Conservation (phyloP, 192 early-diverging fungal species). For the Podila verticillata region DNA sequence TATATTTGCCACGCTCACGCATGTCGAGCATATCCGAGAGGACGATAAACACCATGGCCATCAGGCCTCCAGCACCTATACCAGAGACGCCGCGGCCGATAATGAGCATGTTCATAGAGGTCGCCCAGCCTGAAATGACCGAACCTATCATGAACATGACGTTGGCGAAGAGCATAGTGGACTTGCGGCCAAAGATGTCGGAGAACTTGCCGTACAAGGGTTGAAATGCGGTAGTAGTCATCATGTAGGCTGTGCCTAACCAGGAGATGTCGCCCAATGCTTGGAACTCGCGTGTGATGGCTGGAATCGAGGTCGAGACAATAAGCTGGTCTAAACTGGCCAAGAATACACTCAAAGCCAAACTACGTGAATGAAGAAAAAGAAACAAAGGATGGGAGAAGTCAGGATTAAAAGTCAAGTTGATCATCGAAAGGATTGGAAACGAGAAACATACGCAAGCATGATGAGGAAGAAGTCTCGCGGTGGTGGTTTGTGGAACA, state of each 20-base stretch:
- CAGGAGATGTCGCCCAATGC: constrained; percentile 58
- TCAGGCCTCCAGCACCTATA: constrained; percentile 70
- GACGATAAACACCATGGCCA: constrained; percentile 70
- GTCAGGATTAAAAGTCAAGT: background rate
- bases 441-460: background rate
- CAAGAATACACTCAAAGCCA: constrained; percentile 59
- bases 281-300: constrained; percentile 72
- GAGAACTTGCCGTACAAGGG: constrained; percentile 65
- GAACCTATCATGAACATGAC: constrained; percentile 72
- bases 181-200: constrained; percentile 83
- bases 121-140: constrained; percentile 67
- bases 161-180: constrained; percentile 66
- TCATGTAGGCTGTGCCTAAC: constrained; percentile 76
- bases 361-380: constrained; percentile 13
- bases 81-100: constrained; percentile 75
- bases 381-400: too few species aligned
- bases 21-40: constrained; percentile 70
- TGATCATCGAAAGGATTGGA: background rate
- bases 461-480: too few species aligned
- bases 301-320: constrained; percentile 69
- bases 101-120: constrained; percentile 67
- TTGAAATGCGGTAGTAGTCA: constrained; percentile 72
- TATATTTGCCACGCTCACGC: constrained; percentile 74
- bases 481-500: too few species aligned
- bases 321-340: constrained; percentile 79